Base-by-base conservation (phyloP, 2,329 filamentous ascomycete genomes). In the Lecanicillium sp. region DNA sequence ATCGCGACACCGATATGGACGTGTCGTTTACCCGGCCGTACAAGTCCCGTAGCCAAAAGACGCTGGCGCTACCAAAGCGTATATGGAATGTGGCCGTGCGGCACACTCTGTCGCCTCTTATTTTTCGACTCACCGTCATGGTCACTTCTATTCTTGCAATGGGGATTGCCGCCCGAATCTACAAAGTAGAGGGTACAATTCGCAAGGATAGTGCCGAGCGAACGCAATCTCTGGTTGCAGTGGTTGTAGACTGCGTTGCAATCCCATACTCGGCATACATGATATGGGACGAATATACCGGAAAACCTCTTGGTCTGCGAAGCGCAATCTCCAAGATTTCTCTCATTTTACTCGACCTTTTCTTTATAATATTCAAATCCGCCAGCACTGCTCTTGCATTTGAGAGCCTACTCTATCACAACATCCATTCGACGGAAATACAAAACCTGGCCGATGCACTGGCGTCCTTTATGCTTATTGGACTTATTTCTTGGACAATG, bases 301-400 rank as follows among this genome's bases (percentile, higher is more conserved):
- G 87, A 20, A 94, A 94, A 57, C 92, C 94, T 16, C 69, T 98
- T 15, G 92, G 92, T 2, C 67, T 98, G 43, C 83, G 94, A 31
- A 81, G 80, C 6, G 80, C 87, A 9, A 80, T 80, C 41, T 83
- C 86, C 35, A 98, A 98, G 59, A 84, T 94, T 47, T 79, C 85
- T 12, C 76, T 98, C 35, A 85, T 96, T 43, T 77, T 98, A 39
- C 75, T 95, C 41, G 92, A 98, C 61, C 71, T 98, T 4, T 81
- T 95, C 53, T 98, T 98, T 58, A 95, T 98, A 53, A 89, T 96
- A 30, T 95, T 98, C 65, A 90, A 95, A 59, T 88, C 89, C 4
- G 88, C 89, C 37, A 96, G 95, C 62, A 75, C 94, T 18, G 85
- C 86, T 29, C 68, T 98, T 46, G 89, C 90, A 2, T 95, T 95